Percentiles rank a stretch among this genome's conserved stretches.
Conservation (phyloP, 2,329 filamentous ascomycete genomes). For the Dactylellina sp. region DNA sequence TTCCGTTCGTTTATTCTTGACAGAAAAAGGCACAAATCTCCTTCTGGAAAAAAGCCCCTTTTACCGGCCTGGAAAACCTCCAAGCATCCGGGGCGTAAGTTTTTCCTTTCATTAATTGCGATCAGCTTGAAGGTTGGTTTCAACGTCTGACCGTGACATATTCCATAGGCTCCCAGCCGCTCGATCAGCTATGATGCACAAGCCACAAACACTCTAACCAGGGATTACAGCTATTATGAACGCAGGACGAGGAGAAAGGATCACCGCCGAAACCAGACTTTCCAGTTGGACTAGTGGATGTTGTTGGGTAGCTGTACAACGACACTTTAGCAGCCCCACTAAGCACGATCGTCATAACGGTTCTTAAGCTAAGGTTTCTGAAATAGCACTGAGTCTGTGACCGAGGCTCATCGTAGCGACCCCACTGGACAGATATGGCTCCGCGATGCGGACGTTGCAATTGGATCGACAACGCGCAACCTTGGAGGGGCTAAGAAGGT, state of each 20-base stretch:
- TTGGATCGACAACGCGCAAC: conserved; percentile 32
- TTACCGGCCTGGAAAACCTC: not conserved
- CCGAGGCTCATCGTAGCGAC: not conserved
- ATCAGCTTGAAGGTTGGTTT: conserved; percentile 30
- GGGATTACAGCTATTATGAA: not conserved
- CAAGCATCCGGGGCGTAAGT: not conserved
- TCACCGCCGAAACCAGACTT: conserved; percentile 9
- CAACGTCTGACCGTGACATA: not conserved
- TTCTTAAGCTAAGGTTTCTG: conserved; percentile 14
- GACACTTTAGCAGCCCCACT: not conserved
- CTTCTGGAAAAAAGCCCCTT: conserved; percentile 9
- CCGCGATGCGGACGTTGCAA: conserved; percentile 10
- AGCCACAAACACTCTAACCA: not conserved
- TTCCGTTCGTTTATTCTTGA: conserved; percentile 6
- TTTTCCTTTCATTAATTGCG: not conserved
- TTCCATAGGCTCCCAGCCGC: conserved; percentile 14
- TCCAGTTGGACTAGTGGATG: not conserved
- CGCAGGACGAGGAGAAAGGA: not conserved
- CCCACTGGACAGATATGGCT: conserved; percentile 11
- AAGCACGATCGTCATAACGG: conserved; percentile 23
- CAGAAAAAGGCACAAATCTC: not conserved
- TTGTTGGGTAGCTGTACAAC: not conserved
- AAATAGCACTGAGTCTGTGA: conserved; percentile 14
- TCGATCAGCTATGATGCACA: conserved; percentile 1
- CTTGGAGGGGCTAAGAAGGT: not conserved